Base-by-base conservation (phyloP, 1,139 yeast species). In the Debaryomyces robertsiae region DNA sequence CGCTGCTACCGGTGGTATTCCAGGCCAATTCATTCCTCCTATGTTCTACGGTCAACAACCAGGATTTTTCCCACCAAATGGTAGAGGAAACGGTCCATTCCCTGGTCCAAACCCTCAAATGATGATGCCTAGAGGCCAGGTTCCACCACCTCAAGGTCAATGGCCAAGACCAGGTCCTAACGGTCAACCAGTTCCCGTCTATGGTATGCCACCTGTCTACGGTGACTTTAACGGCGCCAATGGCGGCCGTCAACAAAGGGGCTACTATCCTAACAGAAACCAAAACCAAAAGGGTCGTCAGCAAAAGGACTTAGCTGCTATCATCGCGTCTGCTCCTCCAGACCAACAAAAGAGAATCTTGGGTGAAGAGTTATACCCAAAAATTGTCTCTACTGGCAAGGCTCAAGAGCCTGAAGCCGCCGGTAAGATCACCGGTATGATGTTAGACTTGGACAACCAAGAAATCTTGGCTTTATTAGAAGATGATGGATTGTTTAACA, bases 341-440 rank as follows among this genome's bases (percentile, higher is more conserved):
- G 97, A 88, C 67, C 93, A 90, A 73, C 96, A 91, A 78, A 89
- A 88, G 84, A 89, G 94, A 79, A 81, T 90, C 65, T 81, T 94
- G 67, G 98, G 99, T 71, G 98, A 93, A 79, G 96, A 90, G 66
- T 80, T 94, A 65, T 94, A 91, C 80, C 94, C 95, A 65, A 89
- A 84, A 82, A 86, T 94, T 62, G 84, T 85, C 54, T 82, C 91
- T 56, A 87, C 93, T 63, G 95, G 95, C 63, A 84, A 86, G 67
- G 83, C 82, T 50, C 79, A 77, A 58, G 95, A 88, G 63, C 88
- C 88, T 49, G 96, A 89, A 71, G 91, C 96, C 63, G 97, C 98
- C 55, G 96, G 97, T 74, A 93, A 91, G 79, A 90, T 93, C 66
- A 93, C 99, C 55, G 98, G 98, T 76, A 93, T 93, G 98, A 83